Conservation (phyloP, 192 early-diverging fungal genomes). For the Coemansia aciculifera region DNA sequence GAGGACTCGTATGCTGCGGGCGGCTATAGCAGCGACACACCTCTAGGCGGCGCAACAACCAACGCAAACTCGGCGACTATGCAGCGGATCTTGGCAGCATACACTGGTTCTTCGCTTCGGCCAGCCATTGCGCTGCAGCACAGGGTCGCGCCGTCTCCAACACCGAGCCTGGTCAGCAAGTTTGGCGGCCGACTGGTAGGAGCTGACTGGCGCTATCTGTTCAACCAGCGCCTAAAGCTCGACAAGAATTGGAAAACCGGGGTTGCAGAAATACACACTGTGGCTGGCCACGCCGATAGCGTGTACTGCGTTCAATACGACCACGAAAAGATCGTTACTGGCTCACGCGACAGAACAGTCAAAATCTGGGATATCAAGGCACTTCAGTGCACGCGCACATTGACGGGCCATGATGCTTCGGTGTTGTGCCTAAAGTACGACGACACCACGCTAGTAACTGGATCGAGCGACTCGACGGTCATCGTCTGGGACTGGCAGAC, state of each 20-base stretch:
- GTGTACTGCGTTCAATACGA: slow-evolving; percentile 93
- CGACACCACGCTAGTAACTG: slow-evolving; percentile 69
- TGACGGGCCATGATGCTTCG: slow-evolving; percentile 67
- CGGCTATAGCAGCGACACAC: not conserved
- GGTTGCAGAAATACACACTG: slow-evolving; percentile 51
- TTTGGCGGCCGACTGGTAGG: slow-evolving; percentile 14
- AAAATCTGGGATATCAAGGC: slow-evolving; percentile 81
- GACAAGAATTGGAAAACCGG: slow-evolving; percentile 56
- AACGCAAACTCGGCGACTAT: slow-evolving; percentile 2
- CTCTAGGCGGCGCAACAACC: not conserved
- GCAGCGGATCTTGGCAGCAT: slow-evolving; percentile 29
- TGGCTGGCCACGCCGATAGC: slow-evolving; percentile 79
- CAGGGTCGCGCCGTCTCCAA: slow-evolving; percentile 50
- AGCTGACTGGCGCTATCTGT: slow-evolving; percentile 72
- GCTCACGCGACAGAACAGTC: slow-evolving; percentile 74
- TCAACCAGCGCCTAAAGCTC: slow-evolving; percentile 63
- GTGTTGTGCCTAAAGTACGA: slow-evolving; percentile 86
- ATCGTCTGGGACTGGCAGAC: slow-evolving; percentile 79
- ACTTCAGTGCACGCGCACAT: slow-evolving; percentile 57
- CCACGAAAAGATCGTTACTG: slow-evolving; percentile 69
- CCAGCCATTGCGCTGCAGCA: slow-evolving; percentile 49
- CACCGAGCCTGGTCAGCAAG: slow-evolving; percentile 11
- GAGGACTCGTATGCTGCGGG: slow-evolving; percentile 1
- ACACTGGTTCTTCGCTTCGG: slow-evolving; percentile 40
- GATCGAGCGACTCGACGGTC: slow-evolving; percentile 83